Evolutionary conservation across 257 asterid species (phyloP), one percentile per base, ranked within the genome.

Genomic region (Nemophila menziesii): DNA sequence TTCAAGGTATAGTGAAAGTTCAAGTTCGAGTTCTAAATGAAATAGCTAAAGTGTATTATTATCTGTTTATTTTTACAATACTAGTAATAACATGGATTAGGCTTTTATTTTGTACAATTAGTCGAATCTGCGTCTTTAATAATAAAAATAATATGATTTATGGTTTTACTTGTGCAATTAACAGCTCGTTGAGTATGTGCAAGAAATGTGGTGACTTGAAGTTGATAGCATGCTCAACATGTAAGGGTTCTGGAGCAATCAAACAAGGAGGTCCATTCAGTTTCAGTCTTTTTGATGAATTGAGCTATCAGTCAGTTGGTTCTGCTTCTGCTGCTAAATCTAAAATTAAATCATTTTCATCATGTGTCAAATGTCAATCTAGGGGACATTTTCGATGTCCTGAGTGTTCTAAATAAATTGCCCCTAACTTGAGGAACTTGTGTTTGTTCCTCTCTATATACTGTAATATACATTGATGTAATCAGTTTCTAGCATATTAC

Each of bases 181-280:
- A 43, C 82, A 87, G 95, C 37, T 84, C 94, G 13, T 38, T 85
- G 36, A 84, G 90, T 6, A 80, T 84, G 87, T 84, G 96, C 68
- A 73, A 72, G 72, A 85, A 63, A 67, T 90, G 98, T 37, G 98
- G 96, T 12, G 94, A 80, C 55, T 16, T 84, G 59, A 80, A 68
- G 68, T 48, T 73, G 55, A 68, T 89, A 56, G 75, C 96, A 5
- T 89, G 98, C 66, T 49, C 78, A 47, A 74, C 46, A 14, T 89
- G 95, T 62, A 76, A 52, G 49, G 98, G 96, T n/a, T 62, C 83
- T 18, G 94, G 92, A 7, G 46, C 73, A 8, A 63, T 76, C 33
- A 78, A 38, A 53, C 40, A 58, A 47, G 75, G 75, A 17, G 71
- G 78, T 13, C 66, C 77, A 33, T 71, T 81, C 67, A 48, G 10